A percentile compares a stretch with the other conserved stretches of the same genome.
Evolutionary conservation across 495 filamentous ascomycete species (phyloP).

Genomic region (Jackrogersella multiformis): DNA sequence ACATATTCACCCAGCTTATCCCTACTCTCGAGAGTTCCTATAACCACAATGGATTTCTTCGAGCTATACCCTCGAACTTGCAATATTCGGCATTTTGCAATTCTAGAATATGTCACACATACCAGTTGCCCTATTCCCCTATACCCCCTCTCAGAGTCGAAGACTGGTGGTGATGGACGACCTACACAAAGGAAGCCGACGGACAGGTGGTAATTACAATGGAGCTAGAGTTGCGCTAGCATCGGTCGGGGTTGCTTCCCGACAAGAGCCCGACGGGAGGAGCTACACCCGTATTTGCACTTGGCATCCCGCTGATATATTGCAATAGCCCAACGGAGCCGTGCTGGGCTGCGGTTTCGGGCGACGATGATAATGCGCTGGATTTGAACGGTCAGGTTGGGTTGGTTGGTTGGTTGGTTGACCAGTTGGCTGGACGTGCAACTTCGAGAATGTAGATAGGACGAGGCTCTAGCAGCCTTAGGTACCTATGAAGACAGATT

Average conservation of each 20-base stretch:
- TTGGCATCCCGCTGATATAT: conserved; percentile 24
- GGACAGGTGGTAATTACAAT: background rate
- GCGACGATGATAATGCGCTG: background rate
- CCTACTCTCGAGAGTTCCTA: conserved; percentile 1
- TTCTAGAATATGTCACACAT: conserved; percentile 11
- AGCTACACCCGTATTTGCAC: conserved; percentile 14
- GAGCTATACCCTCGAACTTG: conserved; percentile 19
- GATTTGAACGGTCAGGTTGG: conserved; percentile 5
- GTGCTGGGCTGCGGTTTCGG: conserved; percentile 2
- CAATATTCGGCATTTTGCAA: conserved; percentile 13
- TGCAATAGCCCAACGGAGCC: conserved; percentile 24
- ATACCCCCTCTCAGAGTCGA: background rate
- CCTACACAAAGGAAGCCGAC: background rate
- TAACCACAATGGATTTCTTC: conserved; percentile 5
- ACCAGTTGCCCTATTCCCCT: conserved; percentile 2
- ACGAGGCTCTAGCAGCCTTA: background rate
- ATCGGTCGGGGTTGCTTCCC: background rate
- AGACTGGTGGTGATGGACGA: conserved; percentile 1
- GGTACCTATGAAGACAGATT: background rate
- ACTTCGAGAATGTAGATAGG: conserved; percentile 18
- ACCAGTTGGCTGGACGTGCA: conserved; percentile 5
- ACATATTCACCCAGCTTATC: conserved; percentile 2
- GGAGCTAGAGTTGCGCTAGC: background rate
- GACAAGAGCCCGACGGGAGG: background rate
- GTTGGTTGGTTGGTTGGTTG: too few species aligned